These are phyloP conservation scores for Paramecium tetraurelia DNA, from an alignment of 73 alveolate species.

Conservation along the genomic window DNA sequence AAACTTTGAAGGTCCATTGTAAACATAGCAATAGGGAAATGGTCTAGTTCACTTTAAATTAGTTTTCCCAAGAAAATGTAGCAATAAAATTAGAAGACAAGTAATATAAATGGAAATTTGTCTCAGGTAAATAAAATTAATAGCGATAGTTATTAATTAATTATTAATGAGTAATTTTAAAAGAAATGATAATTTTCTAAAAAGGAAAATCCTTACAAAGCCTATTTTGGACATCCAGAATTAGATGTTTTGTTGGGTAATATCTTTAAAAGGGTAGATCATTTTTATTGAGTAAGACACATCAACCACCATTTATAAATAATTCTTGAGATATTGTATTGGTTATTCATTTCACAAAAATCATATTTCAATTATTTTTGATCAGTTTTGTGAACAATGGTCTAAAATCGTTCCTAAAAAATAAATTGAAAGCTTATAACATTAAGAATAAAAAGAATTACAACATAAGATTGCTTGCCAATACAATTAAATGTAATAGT, in stretches of 20 bases:
- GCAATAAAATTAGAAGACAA: slow-evolving; percentile 34
- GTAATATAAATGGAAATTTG: background rate
- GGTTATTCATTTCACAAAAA: slow-evolving; percentile 16
- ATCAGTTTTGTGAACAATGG: background rate
- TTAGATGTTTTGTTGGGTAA: background rate
- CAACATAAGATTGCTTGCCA: slow-evolving; percentile 21
- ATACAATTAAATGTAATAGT: background rate
- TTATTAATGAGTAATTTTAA: slow-evolving; percentile 8
- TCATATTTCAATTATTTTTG: background rate
- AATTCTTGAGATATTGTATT: background rate
- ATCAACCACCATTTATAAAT: slow-evolving; percentile 5
- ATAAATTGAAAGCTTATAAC: background rate
- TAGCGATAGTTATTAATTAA: background rate
- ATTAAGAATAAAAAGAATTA: background rate
- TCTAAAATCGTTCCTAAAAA: background rate
- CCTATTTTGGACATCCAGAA: slow-evolving; percentile 8
- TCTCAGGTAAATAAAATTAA: background rate
- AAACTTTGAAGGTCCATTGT: background rate
- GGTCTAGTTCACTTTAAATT: background rate
- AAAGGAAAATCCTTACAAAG: slow-evolving; percentile 27
- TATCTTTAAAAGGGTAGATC: background rate
- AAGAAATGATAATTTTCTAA: background rate
- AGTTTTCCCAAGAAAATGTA: background rate
- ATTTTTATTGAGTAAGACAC: background rate
- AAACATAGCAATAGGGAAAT: background rate